phyloP scores from a whole-genome alignment of 148 eudicot genomes.

The Drosera capensis region DNA sequence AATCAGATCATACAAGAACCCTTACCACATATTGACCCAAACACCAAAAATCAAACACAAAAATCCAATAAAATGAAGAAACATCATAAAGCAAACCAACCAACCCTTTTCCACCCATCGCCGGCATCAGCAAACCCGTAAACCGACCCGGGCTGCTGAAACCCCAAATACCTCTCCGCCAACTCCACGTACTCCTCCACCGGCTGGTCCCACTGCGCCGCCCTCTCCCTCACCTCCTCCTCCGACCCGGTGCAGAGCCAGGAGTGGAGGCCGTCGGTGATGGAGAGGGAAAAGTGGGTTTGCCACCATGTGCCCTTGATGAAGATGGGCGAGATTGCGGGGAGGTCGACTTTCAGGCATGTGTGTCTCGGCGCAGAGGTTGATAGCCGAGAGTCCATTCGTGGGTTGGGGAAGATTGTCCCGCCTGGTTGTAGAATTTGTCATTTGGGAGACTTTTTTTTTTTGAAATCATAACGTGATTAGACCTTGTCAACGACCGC shows the following conservation, averaged over 20 bases:
- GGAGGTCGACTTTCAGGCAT: slow-evolving; percentile 42
- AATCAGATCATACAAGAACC: no score
- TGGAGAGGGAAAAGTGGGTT: slow-evolving; percentile 45
- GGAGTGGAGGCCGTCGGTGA: slow-evolving; percentile 47
- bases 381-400: no score
- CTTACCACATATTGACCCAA: not conserved
- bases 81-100: no score
- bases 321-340: slow-evolving; percentile 27
- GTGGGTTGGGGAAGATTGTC: no score
- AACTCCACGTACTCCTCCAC: slow-evolving; percentile 58
- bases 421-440: no score
- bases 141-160: slow-evolving; percentile 70
- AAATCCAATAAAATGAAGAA: no score
- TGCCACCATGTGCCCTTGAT: slow-evolving; percentile 61
- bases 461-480: no score
- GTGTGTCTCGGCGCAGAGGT: slow-evolving; percentile 45
- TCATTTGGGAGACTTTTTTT: no score
- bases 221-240: slow-evolving; percentile 77
- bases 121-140: slow-evolving; percentile 66
- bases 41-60: not conserved
- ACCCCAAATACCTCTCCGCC: slow-evolving; percentile 69
- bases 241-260: slow-evolving; percentile 76
- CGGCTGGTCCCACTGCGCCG: slow-evolving; percentile 84
- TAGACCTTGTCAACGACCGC: no score
- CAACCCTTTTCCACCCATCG: slow-evolving; percentile 49